Conservation (phyloP, 2,329 filamentous ascomycete species). For the Penicillium sp. region DNA sequence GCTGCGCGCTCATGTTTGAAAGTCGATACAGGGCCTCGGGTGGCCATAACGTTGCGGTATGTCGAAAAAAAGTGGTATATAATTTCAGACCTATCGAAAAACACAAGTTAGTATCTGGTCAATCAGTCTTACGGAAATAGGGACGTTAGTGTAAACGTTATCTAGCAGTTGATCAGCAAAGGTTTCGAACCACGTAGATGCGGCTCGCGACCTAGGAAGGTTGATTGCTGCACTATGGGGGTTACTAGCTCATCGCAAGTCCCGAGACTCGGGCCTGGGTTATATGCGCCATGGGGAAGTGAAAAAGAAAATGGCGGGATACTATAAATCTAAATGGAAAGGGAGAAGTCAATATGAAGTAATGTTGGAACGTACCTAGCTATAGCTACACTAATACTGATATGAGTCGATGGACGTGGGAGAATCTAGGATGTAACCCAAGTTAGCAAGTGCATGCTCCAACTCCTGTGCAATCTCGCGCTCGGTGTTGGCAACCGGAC, state of each 20-base stretch:
- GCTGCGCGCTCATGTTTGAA: neutral
- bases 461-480: neutral
- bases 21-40: neutral
- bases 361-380: neutral
- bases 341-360: neutral
- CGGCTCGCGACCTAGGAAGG: neutral
- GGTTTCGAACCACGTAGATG: neutral
- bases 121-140: neutral
- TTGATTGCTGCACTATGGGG: neutral
- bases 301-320: too few relatives aligned
- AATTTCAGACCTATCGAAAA: neutral
- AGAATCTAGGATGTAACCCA: neutral
- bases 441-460: neutral
- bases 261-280: neutral
- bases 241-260: neutral
- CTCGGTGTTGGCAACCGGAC: neutral
- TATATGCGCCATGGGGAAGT: neutral
- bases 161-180: neutral
- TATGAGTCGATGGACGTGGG: neutral
- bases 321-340: neutral
- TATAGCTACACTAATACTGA: neutral
- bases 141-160: neutral
- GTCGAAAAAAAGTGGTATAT: neutral
- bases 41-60: neutral
- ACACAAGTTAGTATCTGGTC: constrained; percentile 1